Evolutionary conservation across 2,329 filamentous ascomycete genomes (phyloP).

Genomic region (Phialocephala sp.): DNA sequence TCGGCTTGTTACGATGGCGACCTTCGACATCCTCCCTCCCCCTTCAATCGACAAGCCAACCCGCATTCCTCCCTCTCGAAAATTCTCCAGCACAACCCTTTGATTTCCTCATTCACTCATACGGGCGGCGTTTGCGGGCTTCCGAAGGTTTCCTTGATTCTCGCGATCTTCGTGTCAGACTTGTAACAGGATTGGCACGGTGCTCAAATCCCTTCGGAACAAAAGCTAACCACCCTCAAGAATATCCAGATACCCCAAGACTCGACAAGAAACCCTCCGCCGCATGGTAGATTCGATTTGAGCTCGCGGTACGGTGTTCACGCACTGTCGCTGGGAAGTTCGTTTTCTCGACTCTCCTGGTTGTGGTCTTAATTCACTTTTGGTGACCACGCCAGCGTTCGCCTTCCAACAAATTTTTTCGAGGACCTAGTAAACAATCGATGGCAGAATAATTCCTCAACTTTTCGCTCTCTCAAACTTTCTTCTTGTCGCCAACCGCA

Average conservation of each 20-base stretch:
- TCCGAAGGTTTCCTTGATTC: background rate
- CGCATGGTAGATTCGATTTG: conserved; percentile 39
- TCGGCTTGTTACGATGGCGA: conserved; percentile 16
- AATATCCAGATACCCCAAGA: conserved; percentile 26
- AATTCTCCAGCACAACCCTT: background rate
- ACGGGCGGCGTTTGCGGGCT: conserved; percentile 2
- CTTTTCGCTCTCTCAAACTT: conserved; percentile 33
- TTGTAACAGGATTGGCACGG: conserved; percentile 30
- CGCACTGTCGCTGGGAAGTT: conserved; percentile 31
- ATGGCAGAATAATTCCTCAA: conserved; percentile 41
- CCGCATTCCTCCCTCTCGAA: conserved; percentile 1
- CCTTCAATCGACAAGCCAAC: conserved; percentile 3
- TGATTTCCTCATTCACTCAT: background rate
- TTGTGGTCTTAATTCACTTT: conserved; percentile 7
- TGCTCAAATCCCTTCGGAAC: conserved; percentile 21
- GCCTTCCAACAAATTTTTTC: conserved; percentile 1
- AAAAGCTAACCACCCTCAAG: conserved; percentile 29
- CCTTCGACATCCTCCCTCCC: conserved; percentile 4
- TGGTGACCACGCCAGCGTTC: conserved; percentile 6
- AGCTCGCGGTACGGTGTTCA: conserved; percentile 35
- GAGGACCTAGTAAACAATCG: conserved; percentile 26
- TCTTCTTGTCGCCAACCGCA: conserved; percentile 21
- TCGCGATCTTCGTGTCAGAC: conserved; percentile 15
- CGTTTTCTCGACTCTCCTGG: background rate
- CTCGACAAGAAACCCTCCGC: conserved; percentile 29